Evolutionary conservation across 805 yeast genomes (phyloP), one percentile per base, ranked within the genome.

Genomic region (Candida loeiensis): DNA sequence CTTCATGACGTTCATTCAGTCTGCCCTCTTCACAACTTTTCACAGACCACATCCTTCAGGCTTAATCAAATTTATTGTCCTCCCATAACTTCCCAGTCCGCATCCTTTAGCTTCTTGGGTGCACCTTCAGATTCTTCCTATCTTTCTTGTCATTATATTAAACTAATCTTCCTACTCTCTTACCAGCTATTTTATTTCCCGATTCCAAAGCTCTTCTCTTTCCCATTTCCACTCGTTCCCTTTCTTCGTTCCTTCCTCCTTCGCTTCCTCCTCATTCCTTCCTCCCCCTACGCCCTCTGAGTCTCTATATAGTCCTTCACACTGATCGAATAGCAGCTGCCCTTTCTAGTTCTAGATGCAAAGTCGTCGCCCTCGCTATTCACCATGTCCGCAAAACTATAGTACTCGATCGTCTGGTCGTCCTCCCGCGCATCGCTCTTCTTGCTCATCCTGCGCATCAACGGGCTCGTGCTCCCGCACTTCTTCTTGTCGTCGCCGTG

Each of bases 381-480:
- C 9, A 57, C 38, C 47, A 60, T 54, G 22, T 61, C 66, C 2
- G 63, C 64, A 46, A 51, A 61, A n/a, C 62, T 57, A 43, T 57
- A 61, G 36, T 52, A 61, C 24, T 60, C 58, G 26, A 61, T 55
- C 6, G 62, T 55, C n/a, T 49, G 44, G 15, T 29, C 40, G n/a
- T 45, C 42, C 5, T 31, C 40, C 4, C 32, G 31, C 6, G 39
- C 37, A 12, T 36, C 40, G 17, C 32, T 35, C 16, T 34, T 25
- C 4, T 30, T 25, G 32, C 31, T 35, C 29, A 40, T 31, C 11
- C 32, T 30, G 36, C 26, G 38, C 28, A 26, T 25, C 44, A 18
- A n/a, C 4, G 31, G 27, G 15, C 34, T 27, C 8, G 34, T 21
- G 45, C 37, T 20, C 30, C 28, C 18, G 36, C 40, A 17, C 39